phyloP scores from a whole-genome alignment of 73 alveolate species.

The Paramecium primaurelia region DNA sequence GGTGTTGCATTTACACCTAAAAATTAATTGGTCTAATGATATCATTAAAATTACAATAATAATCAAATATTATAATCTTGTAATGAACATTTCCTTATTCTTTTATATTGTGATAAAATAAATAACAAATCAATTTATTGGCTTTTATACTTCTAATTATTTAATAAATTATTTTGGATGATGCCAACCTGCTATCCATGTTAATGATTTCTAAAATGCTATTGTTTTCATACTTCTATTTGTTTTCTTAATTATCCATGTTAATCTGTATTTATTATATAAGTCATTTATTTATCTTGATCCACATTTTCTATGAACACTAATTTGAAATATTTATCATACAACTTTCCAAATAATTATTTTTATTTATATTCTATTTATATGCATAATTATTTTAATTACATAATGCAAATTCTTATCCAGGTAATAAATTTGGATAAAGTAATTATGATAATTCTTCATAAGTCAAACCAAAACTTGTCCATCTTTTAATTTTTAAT shows the following conservation, averaged over 20 bases:
- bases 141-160: neutral
- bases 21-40: neutral
- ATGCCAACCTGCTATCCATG: conserved; percentile 20
- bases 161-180: neutral
- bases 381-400: neutral
- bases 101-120: neutral
- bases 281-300: neutral
- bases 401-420: neutral
- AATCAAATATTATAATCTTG: neutral
- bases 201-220: neutral
- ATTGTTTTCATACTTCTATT: neutral
- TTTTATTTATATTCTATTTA: neutral
- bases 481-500: neutral
- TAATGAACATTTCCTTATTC: neutral
- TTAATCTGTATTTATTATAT: neutral
- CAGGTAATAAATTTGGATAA: neutral
- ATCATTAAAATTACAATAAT: neutral
- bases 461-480: neutral
- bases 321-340: neutral
- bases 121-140: neutral
- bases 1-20: neutral
- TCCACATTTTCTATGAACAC: neutral
- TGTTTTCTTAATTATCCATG: neutral
- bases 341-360: neutral
- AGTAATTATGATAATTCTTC: neutral